Conservation (phyloP, 345 rosid genomes). For the Hevea brasiliensis region DNA sequence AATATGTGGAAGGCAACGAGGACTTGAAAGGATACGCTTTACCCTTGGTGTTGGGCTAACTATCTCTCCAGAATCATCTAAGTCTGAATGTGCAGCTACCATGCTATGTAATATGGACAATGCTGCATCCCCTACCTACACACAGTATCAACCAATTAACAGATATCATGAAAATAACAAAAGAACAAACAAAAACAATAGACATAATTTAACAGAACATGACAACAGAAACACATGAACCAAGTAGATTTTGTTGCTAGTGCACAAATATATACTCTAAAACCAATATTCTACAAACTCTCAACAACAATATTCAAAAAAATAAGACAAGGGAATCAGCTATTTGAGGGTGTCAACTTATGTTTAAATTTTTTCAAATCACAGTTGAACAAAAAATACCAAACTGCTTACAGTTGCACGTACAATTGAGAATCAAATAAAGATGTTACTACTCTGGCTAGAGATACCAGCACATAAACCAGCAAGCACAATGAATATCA, state of each 20-base stretch:
- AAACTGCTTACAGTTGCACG: not conserved
- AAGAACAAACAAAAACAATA: not conserved
- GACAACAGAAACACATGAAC: not conserved
- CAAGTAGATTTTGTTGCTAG: not conserved
- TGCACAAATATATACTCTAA: not conserved
- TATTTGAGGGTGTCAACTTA: not conserved
- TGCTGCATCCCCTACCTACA: slow-evolving; percentile 92
- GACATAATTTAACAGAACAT: not conserved
- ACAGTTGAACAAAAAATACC: not conserved
- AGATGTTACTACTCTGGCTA: not conserved
- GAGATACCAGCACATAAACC: not conserved
- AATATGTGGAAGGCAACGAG: slow-evolving; percentile 96
- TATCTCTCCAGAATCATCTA: slow-evolving; percentile 99
- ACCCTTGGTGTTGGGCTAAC: slow-evolving; percentile 99
- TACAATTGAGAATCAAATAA: not conserved
- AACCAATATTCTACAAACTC: not conserved
- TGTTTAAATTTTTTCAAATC: not conserved
- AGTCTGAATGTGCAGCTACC: slow-evolving; percentile 98
- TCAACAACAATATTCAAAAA: not conserved
- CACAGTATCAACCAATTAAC: slow-evolving; percentile 24
- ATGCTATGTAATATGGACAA: slow-evolving; percentile 90
- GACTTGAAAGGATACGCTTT: slow-evolving; percentile 87
- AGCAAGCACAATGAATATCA: slow-evolving; percentile 11
- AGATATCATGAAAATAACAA: not conserved
- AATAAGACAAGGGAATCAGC: not conserved